Evolutionary conservation across 495 filamentous ascomycete genomes (phyloP), one percentile per base, ranked within the genome.

Genomic region (Saxispiralis lemnorum): DNA sequence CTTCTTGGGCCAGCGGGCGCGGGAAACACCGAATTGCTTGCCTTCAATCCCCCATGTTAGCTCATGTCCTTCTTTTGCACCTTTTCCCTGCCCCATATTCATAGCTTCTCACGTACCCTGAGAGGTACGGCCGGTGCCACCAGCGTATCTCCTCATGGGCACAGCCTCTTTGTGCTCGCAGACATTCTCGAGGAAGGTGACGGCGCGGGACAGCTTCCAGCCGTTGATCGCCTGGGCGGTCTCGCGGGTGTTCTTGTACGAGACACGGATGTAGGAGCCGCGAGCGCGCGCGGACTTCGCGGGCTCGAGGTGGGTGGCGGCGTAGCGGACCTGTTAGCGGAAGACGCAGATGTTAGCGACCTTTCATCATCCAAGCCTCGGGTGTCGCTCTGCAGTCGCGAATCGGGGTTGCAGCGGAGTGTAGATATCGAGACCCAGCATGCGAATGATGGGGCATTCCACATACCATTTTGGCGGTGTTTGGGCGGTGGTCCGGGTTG

Each of bases 171-270:
- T 79, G 72, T 96, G 83, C 66, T 79, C 78, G 63, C 78, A 75
- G 54, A 99, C 89, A 65, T 96, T 95, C 70, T 89, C 83, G 61
- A 99, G 79, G 78, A 87, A 99, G 59, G 71, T 74, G 55, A 93
- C 68, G 51, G 89, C 92, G 60, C 89, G 89, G 66, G 79, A 70
- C 59, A 96, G 72, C 74, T 96, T 96, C 89, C 88, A 94, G 67
- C 89, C 88, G 68, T 84, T 95, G 78, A 96, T 86, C 51, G 88
- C 86, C 71, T 95, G 87, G 45, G 89, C 92, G 52, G 89, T 94
- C 73, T 99, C 92, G 62, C 88, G 83, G 66, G 89, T 95, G 78
- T 97, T 96, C 78, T 96, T 96, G 81, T 93, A 95, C 56, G 81
- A 89, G 61, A 94, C 86, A 59, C 89, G 87, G 54, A 99, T 83